Conservation (phyloP, 495 filamentous ascomycete species). For the Penicillium psychrofluorescens region DNA sequence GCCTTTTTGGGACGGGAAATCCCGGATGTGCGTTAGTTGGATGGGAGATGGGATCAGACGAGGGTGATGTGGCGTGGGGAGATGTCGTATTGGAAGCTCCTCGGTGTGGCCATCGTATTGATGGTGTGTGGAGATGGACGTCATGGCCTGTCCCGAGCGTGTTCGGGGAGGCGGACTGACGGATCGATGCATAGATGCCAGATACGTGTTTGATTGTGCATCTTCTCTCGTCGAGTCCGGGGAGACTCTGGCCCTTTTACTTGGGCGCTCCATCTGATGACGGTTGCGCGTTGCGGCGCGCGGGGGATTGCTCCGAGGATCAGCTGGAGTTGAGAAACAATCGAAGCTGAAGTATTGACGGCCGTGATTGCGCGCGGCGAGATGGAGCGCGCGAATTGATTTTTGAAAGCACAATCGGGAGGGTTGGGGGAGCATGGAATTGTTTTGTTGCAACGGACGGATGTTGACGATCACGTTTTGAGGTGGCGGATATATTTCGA, state of each 20-base stretch:
- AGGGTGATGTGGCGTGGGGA: neutral
- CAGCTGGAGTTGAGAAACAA: neutral
- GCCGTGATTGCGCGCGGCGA: too few relatives aligned
- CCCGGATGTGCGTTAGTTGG: slow-evolving; percentile 63
- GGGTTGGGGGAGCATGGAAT: too few relatives aligned
- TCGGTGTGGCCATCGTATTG: neutral
- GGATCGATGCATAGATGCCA: slow-evolving; percentile 27
- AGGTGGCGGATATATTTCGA: too few relatives aligned
- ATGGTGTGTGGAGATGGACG: neutral
- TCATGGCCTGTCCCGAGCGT: slow-evolving; percentile 1
- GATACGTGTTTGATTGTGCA: neutral
- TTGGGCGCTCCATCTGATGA: slow-evolving; percentile 5
- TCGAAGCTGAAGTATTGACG: neutral
- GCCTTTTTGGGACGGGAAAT: slow-evolving; percentile 43
- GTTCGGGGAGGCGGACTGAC: slow-evolving; percentile 23
- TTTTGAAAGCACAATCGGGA: too few relatives aligned
- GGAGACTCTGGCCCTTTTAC: slow-evolving; percentile 11
- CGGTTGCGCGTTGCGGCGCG: neutral
- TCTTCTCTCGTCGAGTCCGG: neutral
- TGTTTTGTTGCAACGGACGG: too few relatives aligned
- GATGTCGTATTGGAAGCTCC: too few relatives aligned
- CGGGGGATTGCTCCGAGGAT: too few relatives aligned
- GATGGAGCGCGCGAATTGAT: too few relatives aligned
- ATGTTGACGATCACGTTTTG: too few relatives aligned
- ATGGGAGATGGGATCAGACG: slow-evolving; percentile 54